Evolutionary conservation across 1,284 basidiomycete species (phyloP).

Genomic region (Irpex sp.): DNA sequence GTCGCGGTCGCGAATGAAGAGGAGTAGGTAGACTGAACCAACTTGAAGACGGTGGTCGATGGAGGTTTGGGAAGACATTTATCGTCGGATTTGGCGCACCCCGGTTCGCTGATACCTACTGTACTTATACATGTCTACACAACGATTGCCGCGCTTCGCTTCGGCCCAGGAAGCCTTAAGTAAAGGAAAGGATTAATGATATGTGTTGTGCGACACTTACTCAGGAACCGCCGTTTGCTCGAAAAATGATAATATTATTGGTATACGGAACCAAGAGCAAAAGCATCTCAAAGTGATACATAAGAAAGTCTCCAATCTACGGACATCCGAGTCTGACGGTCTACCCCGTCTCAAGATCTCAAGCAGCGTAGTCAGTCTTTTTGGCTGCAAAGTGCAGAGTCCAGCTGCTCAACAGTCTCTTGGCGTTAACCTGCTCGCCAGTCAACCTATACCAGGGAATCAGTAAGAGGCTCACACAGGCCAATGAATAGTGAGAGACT

Average conservation of each 20-base stretch:
- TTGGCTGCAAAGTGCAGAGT: slow-evolving; percentile 83
- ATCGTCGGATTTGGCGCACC: no score
- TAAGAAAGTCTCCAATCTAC: neutral
- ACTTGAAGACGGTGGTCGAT: no score
- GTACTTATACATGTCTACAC: no score
- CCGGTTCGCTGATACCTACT: no score
- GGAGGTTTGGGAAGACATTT: no score
- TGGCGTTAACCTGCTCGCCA: slow-evolving; percentile 67
- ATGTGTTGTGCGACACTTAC: neutral
- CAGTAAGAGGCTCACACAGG: slow-evolving; percentile 12
- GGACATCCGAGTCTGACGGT: neutral
- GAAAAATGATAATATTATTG: neutral
- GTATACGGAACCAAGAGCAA: neutral
- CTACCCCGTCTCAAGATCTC: neutral
- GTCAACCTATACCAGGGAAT: slow-evolving; percentile 46
- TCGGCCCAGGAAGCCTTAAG: no score
- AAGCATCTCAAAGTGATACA: neutral
- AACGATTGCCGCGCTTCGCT: no score
- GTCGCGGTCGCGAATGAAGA: no score
- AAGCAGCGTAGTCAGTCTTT: slow-evolving; percentile 29
- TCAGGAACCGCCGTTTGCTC: neutral
- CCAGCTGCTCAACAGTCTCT: slow-evolving; percentile 71
- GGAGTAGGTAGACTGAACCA: no score
- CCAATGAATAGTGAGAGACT: slow-evolving; percentile 27
- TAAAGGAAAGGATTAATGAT: no score